Percentiles rank a stretch among this genome's conserved stretches.
These are phyloP conservation scores for Teunomyces cretensis DNA, from an alignment of 805 yeast genomes.

Conservation along the genomic window DNA sequence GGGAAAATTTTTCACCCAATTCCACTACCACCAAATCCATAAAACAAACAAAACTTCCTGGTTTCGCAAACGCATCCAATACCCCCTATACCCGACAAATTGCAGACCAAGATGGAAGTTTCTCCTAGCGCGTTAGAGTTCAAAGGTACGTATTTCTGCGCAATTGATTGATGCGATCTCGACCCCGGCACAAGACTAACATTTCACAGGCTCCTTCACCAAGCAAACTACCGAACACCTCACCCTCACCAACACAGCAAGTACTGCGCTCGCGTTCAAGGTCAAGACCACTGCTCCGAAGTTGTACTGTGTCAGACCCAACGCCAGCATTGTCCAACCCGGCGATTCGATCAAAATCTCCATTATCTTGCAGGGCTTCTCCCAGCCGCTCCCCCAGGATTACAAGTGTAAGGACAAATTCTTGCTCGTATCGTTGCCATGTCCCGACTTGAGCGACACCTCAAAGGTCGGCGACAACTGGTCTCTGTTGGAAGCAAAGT, in stretches of 20 bases:
- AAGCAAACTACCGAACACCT: constrained; percentile 66
- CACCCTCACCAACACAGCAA: constrained; percentile 53
- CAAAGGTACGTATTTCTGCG: constrained; percentile 56
- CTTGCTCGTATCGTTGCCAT: constrained; percentile 81
- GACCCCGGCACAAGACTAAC: constrained; percentile 3
- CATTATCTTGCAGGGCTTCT: constrained; percentile 81
- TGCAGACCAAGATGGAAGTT: constrained; percentile 52
- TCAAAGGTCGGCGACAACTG: constrained; percentile 66
- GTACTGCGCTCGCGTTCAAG: constrained; percentile 76
- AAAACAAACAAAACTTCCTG: background rate
- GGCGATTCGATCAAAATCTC: constrained; percentile 72
- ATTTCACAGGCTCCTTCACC: constrained; percentile 65
- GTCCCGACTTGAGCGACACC: constrained; percentile 58
- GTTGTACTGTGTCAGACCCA: constrained; percentile 93
- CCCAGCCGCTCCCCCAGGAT: constrained; percentile 70
- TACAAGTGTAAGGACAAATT: constrained; percentile 90
- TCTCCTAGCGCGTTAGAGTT: constrained; percentile 73
- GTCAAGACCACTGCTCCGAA: constrained; percentile 98
- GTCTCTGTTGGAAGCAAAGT: constrained; percentile 66
- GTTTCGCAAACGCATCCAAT: background rate
- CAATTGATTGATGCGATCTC: background rate
- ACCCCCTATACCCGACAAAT: background rate
- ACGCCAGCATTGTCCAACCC: constrained; percentile 76
- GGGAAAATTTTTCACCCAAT: background rate
- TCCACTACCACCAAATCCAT: background rate